A percentile compares a stretch with the other conserved stretches of the same genome.
Evolutionary conservation across 768 basidiomycete species (phyloP).

Genomic region (Mycena metata): DNA sequence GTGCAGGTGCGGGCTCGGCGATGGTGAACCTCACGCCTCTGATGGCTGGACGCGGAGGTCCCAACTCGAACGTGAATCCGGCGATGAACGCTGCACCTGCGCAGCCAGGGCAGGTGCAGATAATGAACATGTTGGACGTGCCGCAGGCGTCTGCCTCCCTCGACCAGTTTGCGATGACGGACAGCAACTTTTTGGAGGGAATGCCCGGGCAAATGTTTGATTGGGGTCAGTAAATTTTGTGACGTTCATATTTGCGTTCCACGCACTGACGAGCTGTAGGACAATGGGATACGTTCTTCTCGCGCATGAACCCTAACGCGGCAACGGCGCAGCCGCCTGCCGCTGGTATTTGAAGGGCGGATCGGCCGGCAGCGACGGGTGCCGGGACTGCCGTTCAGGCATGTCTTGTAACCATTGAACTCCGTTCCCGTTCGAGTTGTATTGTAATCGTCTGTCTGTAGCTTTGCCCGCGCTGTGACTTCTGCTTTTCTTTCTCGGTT

Average conservation of each 20-base stretch:
- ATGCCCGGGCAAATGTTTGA: constrained; percentile 90
- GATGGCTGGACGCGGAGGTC: constrained; percentile 47
- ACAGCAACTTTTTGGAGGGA: constrained; percentile 80
- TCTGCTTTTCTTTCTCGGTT: too few species aligned
- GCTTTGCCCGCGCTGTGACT: too few species aligned
- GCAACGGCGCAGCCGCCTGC: constrained; percentile 2
- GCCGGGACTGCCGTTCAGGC: too few species aligned
- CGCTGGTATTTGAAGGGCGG: not conserved
- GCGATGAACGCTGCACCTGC: constrained; percentile 67
- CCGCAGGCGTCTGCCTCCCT: constrained; percentile 67
- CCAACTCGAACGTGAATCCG: constrained; percentile 78
- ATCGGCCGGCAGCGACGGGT: constrained; percentile 6
- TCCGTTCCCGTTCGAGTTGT: too few species aligned
- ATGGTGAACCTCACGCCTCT: constrained; percentile 72
- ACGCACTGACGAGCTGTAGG: constrained; percentile 55
- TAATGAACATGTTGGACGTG: constrained; percentile 81
- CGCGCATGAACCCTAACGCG: constrained; percentile 59
- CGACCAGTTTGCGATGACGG: constrained; percentile 75
- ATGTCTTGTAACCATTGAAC: too few species aligned
- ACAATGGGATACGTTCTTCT: constrained; percentile 88
- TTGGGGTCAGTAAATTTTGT: constrained; percentile 69
- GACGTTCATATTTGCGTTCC: constrained; percentile 11
- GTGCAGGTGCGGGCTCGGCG: constrained; percentile 42
- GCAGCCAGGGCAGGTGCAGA: constrained; percentile 71
- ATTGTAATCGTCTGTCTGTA: too few species aligned